phyloP scores from a whole-genome alignment of 2,329 filamentous ascomycete species.

The Trichoderma simmonsii region DNA sequence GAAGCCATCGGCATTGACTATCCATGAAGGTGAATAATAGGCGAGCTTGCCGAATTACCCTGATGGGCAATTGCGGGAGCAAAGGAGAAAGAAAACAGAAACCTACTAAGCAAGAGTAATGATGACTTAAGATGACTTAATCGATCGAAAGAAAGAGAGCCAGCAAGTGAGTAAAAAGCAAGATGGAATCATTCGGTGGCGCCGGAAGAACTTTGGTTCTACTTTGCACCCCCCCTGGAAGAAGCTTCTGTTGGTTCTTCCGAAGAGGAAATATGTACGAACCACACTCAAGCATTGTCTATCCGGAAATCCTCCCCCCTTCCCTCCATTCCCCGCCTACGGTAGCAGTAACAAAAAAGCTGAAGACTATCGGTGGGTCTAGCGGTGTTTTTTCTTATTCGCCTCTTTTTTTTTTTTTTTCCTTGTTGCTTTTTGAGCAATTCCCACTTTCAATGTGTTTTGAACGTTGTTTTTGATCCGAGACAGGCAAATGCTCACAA shows the following conservation, averaged over 20 bases:
- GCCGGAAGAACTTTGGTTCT: background rate
- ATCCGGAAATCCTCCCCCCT: background rate
- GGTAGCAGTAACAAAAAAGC: background rate
- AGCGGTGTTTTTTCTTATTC: background rate
- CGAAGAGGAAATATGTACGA: background rate
- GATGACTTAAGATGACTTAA: background rate
- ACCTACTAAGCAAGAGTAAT: background rate
- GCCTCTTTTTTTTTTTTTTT: background rate
- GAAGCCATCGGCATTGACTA: background rate
- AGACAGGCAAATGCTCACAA: background rate
- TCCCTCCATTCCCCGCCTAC: background rate
- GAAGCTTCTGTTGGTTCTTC: background rate
- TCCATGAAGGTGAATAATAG: background rate
- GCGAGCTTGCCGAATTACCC: background rate
- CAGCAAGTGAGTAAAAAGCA: background rate
- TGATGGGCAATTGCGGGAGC: background rate
- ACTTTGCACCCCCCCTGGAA: background rate
- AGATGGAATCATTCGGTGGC: constrained; percentile 4
- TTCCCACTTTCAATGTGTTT: background rate
- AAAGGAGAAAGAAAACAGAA: background rate
- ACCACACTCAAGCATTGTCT: background rate
- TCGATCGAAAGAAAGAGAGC: background rate
- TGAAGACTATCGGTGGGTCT: background rate
- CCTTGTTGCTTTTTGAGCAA: background rate
- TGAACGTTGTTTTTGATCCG: background rate